Base-by-base conservation (phyloP, 371 early-diverging fungal genomes). In the Circinella minor region DNA sequence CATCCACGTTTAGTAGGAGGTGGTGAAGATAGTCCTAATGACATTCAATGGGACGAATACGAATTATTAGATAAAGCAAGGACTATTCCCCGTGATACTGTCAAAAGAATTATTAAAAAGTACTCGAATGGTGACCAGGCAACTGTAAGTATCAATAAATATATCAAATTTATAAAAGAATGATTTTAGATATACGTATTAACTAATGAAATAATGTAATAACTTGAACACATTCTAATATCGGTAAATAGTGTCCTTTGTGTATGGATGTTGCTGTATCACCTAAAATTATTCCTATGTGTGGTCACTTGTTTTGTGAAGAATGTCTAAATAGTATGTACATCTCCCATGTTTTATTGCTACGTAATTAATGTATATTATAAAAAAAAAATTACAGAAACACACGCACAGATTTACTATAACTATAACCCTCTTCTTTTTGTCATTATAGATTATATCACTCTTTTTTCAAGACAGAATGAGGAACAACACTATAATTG, bases 291-390 rank as follows among this genome's bases (percentile, higher is more conserved):
- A 70, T 80, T 15, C 27, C 68, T 3, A 48, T 51, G 0, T 84
- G 84, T 71, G 84, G 84, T 15, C 84, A 84, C 60, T 77, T 81
- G 14, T 68, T 81, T 8, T 84, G 84, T 66, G 72, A 71, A 34
- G 82, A 84, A 67, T 84, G 85, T 59, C 68, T 80, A 38, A 70
- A 71, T 39, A 67, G 78, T 73, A 74, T 66, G 75, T 73, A 34
- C 27, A 27, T 27, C 27, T 27, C 27, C 27, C 27, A 27, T 27
- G 27, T 27, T 27, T 27, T 27, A 27, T 27, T 27, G 27, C 27
- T 27, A 2, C 27, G 27, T 27, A 2, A 27, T 27, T 27, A 27
- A 27, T 27, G 27, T 27, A n/a, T n/a, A n/a, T n/a, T n/a, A n/a
- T n/a, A n/a, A n/a, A n/a, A n/a, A n/a, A n/a, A n/a, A n/a, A n/a